A percentile compares a stretch with the other conserved stretches of the same genome.
These are phyloP conservation scores for Pseudogymnoascus sp. DNA, from an alignment of 2,329 filamentous ascomycete genomes.

Conservation along the genomic window DNA sequence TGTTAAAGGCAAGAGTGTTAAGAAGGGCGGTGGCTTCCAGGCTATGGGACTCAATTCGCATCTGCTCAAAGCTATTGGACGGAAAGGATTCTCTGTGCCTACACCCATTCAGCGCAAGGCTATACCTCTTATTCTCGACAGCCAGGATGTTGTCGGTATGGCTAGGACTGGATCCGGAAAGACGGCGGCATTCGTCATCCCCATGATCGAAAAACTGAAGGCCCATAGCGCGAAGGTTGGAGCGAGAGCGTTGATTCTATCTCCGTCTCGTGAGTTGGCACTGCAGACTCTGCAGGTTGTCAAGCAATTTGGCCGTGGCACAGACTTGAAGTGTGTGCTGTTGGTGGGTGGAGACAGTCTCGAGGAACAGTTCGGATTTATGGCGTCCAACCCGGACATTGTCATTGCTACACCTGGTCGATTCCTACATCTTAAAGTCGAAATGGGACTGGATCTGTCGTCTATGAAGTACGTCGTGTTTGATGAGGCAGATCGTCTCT, in stretches of 20 bases:
- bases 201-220: conserved; percentile 92
- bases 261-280: conserved; percentile 86
- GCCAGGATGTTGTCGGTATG: conserved; percentile 97
- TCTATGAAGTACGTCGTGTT: conserved; percentile 93
- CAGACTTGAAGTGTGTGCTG: conserved; percentile 81
- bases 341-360: conserved; percentile 91
- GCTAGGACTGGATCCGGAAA: conserved; percentile 97
- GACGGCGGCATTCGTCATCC: conserved; percentile 95
- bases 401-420: conserved; percentile 94
- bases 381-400: conserved; percentile 93
- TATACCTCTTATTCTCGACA: conserved; percentile 81
- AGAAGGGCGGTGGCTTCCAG: conserved; percentile 96
- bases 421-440: conserved; percentile 92
- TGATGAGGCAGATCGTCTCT: conserved; percentile 91
- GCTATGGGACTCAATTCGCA: conserved; percentile 82
- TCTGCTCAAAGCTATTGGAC: conserved; percentile 79
- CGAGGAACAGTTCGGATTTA: conserved; percentile 88
- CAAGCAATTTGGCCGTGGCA: conserved; percentile 84
- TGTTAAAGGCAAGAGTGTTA: conserved; percentile 73
- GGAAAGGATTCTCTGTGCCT: conserved; percentile 92
- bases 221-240: conserved; percentile 81
- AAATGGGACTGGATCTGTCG: conserved; percentile 87
- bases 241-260: conserved; percentile 77
- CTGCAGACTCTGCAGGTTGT: conserved; percentile 94
- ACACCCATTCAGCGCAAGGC: conserved; percentile 97